Evolutionary conservation across 2,329 filamentous ascomycete species (phyloP), one percentile per base, ranked within the genome.

Genomic region (Fusarium sp.): DNA sequence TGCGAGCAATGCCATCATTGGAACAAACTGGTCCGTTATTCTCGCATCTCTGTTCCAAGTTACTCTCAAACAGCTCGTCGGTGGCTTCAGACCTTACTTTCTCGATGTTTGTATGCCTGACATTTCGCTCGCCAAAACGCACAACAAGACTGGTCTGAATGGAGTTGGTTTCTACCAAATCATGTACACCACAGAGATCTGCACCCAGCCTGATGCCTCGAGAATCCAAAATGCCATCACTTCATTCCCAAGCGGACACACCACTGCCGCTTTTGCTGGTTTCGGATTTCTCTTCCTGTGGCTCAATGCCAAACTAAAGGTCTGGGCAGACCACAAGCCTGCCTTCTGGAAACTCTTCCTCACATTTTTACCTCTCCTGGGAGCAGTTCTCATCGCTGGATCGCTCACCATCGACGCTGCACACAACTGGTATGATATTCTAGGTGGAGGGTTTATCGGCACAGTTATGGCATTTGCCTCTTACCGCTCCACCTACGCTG

Each of bases 301-400:
- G 79, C 80, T 91, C 25, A 91, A 92, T 72, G 90, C 88, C 33
- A 92, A 92, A 78, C 80, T 92, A 37, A 92, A 92, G 79, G 84
- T 91, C 49, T 91, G 86, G 79, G 81, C 85, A 20, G 88, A 91
- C 75, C 87, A 90, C 73, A 88, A 90, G 59, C 85, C 90, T 0
- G 82, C 86, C 1, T 85, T 90, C 76, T 92, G 89, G 89, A 91
- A 91, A 76, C 78, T 91, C 6, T 79, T 86, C 6, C 81, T 83
- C 11, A 80, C 86, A 4, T 85, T 87, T 65, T 75, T 84, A 1
- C 90, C 90, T 0, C 76, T 92, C 3, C 81, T 92, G 0, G 86
- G 82, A 3, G 88, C 89, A 1, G 79, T 81, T 3, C 76, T 91
- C 5, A 86, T 91, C 25, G 86, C 84, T 8, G 87, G 88, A 17